phyloP scores from a whole-genome alignment of 306 rosid species.

The Lagenaria siceraria region DNA sequence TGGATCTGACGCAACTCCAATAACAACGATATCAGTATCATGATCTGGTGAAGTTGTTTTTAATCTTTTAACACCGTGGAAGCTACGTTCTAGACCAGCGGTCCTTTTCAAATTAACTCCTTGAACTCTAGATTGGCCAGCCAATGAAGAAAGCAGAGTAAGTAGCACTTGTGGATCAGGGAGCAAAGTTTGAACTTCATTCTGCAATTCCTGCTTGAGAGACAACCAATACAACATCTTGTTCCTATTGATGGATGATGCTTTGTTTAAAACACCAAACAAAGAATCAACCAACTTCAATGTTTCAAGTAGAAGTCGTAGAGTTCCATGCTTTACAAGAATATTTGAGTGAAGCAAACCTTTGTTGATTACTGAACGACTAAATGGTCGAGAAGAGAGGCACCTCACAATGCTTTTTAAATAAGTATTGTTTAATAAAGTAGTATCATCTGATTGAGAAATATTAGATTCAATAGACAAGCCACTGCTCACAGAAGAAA shows the following conservation, averaged over 20 bases:
- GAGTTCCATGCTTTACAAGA: constrained; percentile 68
- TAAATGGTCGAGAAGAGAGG: constrained; percentile 67
- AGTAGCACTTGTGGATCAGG: constrained; percentile 77
- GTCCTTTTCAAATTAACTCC: constrained; percentile 38
- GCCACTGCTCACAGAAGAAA: constrained; percentile 36
- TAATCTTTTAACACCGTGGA: constrained; percentile 30
- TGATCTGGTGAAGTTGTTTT: constrained; percentile 27
- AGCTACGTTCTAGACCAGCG: constrained; percentile 17
- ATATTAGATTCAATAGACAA: constrained; percentile 30
- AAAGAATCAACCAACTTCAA: constrained; percentile 54
- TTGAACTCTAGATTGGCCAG: constrained; percentile 29
- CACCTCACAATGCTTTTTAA: constrained; percentile 46
- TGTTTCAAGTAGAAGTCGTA: constrained; percentile 70
- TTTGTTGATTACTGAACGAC: constrained; percentile 50
- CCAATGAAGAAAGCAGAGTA: constrained; percentile 50
- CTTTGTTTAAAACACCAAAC: constrained; percentile 26
- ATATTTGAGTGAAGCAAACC: constrained; percentile 65
- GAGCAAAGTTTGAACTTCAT: constrained; percentile 53
- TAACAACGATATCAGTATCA: constrained; percentile 57
- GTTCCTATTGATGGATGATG: constrained; percentile 15
- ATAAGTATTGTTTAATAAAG: constrained; percentile 22
- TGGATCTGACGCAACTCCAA: constrained; percentile 39
- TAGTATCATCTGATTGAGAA: constrained; percentile 22
- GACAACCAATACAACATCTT: constrained; percentile 16
- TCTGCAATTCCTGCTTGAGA: constrained; percentile 53